Conservation (phyloP, 2,329 filamentous ascomycete genomes). For the Cytospora paraplurivora region DNA sequence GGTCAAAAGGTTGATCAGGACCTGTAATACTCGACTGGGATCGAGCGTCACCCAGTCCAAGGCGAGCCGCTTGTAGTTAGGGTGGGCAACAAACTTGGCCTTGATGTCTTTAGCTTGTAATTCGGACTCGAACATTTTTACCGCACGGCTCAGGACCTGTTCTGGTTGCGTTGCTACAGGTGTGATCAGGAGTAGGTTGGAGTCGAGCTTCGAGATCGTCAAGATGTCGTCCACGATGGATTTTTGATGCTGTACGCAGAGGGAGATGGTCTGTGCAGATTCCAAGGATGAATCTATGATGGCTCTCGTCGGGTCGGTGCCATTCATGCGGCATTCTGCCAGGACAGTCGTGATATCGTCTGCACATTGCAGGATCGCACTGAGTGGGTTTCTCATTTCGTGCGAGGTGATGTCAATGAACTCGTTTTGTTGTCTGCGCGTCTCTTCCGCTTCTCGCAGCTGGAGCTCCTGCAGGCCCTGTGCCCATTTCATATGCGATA, state of each 20-base stretch:
- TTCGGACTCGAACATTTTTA: constrained; percentile 63
- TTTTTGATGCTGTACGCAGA: constrained; percentile 61
- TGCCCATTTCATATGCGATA: constrained; percentile 47
- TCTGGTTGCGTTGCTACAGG: constrained; percentile 55
- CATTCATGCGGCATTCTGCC: constrained; percentile 32
- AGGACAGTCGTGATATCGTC: constrained; percentile 50
- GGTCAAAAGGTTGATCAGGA: constrained; percentile 62
- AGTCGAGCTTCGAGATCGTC: constrained; percentile 55
- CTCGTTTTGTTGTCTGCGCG: constrained; percentile 54
- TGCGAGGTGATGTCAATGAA: constrained; percentile 56
- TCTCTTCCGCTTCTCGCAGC: constrained; percentile 42
- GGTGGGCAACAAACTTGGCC: constrained; percentile 51
- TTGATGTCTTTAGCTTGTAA: constrained; percentile 57
- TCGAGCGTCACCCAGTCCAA: constrained; percentile 60
- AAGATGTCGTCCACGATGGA: constrained; percentile 52
- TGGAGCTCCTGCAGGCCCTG: constrained; percentile 42
- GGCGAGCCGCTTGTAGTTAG: constrained; percentile 49
- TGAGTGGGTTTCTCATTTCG: constrained; percentile 57
- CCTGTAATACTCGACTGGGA: constrained; percentile 59
- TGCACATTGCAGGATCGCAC: constrained; percentile 58
- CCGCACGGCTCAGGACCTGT: constrained; percentile 52
- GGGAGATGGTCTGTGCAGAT: constrained; percentile 57
- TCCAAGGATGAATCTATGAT: constrained; percentile 53
- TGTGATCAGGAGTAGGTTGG: constrained; percentile 57
- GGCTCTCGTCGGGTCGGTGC: constrained; percentile 33